These are phyloP conservation scores for Trematosphaeria pertusa DNA, from an alignment of 2,329 filamentous ascomycete species.

Conservation along the genomic window DNA sequence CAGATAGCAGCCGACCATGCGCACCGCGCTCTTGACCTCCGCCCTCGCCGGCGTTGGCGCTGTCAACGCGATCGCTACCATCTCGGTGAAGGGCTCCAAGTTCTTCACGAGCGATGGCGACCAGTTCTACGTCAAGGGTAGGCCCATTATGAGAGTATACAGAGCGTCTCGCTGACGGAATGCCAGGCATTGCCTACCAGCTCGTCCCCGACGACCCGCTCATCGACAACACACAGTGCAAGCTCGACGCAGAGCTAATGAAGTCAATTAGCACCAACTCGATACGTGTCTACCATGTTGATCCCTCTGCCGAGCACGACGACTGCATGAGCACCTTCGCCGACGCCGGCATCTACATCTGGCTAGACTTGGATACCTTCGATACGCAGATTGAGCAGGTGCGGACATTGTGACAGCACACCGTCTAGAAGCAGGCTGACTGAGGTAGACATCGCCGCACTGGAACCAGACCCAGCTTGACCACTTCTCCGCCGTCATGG, in stretches of 20 bases:
- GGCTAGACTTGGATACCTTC: constrained; percentile 79
- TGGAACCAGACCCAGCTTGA: constrained; percentile 78
- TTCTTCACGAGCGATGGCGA: constrained; percentile 83
- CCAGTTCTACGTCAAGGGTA: constrained; percentile 86
- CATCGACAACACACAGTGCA: constrained; percentile 76
- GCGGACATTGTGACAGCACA: constrained; percentile 27
- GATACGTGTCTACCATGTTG: constrained; percentile 89
- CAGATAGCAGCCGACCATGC: constrained; percentile 22
- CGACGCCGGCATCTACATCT: constrained; percentile 81
- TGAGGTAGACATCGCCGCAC: constrained; percentile 60
- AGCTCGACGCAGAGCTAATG: constrained; percentile 78
- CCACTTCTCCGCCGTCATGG: constrained; percentile 74
- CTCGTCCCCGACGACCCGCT: constrained; percentile 76
- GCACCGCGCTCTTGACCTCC: constrained; percentile 23
- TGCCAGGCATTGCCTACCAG: constrained; percentile 75
- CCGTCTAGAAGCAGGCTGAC: constrained; percentile 17
- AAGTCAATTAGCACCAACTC: constrained; percentile 80
- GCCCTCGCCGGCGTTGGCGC: constrained; percentile 36
- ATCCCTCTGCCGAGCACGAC: constrained; percentile 72
- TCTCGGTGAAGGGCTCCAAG: constrained; percentile 75
- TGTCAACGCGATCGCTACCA: constrained; percentile 60
- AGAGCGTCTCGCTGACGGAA: constrained; percentile 13
- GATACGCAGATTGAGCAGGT: constrained; percentile 71
- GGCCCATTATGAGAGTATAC: not conserved
- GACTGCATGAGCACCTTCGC: constrained; percentile 83